These are phyloP conservation scores for Rubroshorea leprosula DNA, from an alignment of 345 rosid genomes.

Conservation along the genomic window DNA sequence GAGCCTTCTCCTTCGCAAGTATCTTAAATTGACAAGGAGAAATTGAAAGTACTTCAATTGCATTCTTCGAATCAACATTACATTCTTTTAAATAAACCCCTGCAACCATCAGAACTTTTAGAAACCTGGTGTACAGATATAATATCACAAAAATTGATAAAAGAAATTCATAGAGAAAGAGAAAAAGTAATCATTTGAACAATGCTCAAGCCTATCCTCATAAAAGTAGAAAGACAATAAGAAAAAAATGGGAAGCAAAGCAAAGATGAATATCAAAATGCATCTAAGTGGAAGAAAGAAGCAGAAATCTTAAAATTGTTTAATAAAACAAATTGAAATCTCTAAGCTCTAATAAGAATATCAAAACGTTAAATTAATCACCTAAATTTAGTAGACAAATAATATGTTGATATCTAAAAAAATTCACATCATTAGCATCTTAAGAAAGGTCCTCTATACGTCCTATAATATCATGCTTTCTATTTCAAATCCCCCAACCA, in stretches of 20 bases:
- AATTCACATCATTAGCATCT: background rate
- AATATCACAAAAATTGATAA: slow-evolving; percentile 3
- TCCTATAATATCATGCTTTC: background rate
- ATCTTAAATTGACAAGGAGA: slow-evolving; percentile 76
- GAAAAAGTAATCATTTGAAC: too few relatives aligned
- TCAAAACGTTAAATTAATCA: too few relatives aligned
- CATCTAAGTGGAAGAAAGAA: slow-evolving; percentile 5
- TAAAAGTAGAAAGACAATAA: too few relatives aligned
- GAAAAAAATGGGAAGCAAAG: background rate
- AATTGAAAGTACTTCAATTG: slow-evolving; percentile 45
- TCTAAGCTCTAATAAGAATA: background rate
- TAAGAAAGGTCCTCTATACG: background rate
- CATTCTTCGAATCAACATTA: slow-evolving; percentile 36
- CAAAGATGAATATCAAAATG: background rate
- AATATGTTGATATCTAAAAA: too few relatives aligned
- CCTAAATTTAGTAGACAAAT: too few relatives aligned
- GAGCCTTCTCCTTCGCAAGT: slow-evolving; percentile 40
- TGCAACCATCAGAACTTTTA: slow-evolving; percentile 37
- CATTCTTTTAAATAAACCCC: slow-evolving; percentile 67
- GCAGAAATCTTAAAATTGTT: too few relatives aligned
- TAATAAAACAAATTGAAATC: slow-evolving; percentile 1
- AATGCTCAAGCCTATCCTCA: too few relatives aligned
- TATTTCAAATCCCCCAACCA: too few relatives aligned
- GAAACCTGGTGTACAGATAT: slow-evolving; percentile 6
- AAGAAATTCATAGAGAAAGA: background rate